Percentiles rank a stretch among this genome's conserved stretches.
Conservation (phyloP, 2,329 filamentous ascomycete genomes). For the Neofusicoccum cordaticola region DNA sequence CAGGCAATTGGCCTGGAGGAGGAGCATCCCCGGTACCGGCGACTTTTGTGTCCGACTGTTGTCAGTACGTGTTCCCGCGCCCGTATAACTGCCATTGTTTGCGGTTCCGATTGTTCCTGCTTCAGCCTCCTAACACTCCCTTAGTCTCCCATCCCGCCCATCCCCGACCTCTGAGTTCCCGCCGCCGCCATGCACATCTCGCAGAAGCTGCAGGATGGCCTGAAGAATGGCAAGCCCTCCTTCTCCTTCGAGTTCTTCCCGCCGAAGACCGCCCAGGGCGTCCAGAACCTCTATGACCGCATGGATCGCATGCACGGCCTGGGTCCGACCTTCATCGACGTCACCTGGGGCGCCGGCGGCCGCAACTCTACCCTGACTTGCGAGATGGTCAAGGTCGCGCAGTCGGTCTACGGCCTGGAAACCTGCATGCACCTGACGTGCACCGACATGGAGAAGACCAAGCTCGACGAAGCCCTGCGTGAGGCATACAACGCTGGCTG, state of each 20-base stretch:
- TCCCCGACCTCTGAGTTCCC: background rate
- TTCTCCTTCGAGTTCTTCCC: slow-evolving; percentile 99
- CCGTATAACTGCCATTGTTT: background rate
- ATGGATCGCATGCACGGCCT: slow-evolving; percentile 99
- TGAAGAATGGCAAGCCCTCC: slow-evolving; percentile 74
- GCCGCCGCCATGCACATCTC: slow-evolving; percentile 82
- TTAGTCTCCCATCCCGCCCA: background rate
- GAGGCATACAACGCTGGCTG: slow-evolving; percentile 92
- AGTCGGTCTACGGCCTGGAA: slow-evolving; percentile 92
- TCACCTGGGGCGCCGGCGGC: slow-evolving; percentile 97
- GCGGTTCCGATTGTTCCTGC: background rate
- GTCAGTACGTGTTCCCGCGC: background rate
- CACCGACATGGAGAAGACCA: slow-evolving; percentile 93
- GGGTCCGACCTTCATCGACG: slow-evolving; percentile 93
- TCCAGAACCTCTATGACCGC: slow-evolving; percentile 98
- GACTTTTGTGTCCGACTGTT: background rate
- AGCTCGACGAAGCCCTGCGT: slow-evolving; percentile 83
- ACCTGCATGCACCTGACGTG: slow-evolving; percentile 99
- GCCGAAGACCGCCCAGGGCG: slow-evolving; percentile 93
- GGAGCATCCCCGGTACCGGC: slow-evolving; percentile 1
- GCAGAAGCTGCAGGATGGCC: slow-evolving; percentile 80
- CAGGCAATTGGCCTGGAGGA: slow-evolving; percentile 18
- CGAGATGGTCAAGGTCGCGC: slow-evolving; percentile 95
- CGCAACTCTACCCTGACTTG: slow-evolving; percentile 87
- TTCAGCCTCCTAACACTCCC: background rate